Conservation (phyloP, 176 grass and related monocot genomes). For the Avena sativa region DNA sequence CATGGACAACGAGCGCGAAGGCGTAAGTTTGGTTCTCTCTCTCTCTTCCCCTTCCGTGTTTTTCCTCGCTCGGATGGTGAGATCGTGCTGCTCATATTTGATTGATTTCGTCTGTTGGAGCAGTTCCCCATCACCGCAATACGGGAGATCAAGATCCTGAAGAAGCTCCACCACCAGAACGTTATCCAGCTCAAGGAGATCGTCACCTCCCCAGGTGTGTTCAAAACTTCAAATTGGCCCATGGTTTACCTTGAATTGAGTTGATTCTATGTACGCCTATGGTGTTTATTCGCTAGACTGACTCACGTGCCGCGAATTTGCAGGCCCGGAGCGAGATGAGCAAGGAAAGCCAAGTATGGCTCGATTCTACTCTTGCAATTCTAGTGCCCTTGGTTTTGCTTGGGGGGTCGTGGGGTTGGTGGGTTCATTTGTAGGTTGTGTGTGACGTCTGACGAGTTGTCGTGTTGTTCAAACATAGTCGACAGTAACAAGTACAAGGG, state of each 20-base stretch:
- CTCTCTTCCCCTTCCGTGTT: background rate
- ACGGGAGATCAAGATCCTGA: slow-evolving; percentile 93
- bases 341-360: slow-evolving; percentile 84
- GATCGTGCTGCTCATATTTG: background rate
- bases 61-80: too few species aligned
- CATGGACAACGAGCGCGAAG: slow-evolving; percentile 94
- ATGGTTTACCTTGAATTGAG: background rate
- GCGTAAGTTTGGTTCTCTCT: slow-evolving; percentile 12
- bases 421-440: background rate
- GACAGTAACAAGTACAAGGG: slow-evolving; percentile 81
- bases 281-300: too few species aligned
- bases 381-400: slow-evolving; percentile 24
- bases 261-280: too few species aligned
- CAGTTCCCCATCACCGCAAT: slow-evolving; percentile 92
- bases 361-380: slow-evolving; percentile 16
- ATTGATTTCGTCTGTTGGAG: background rate
- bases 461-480: slow-evolving; percentile 42
- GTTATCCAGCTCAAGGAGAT: slow-evolving; percentile 96
- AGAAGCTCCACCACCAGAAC: slow-evolving; percentile 92
- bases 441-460: background rate
- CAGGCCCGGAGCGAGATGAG: slow-evolving; percentile 89
- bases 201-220: slow-evolving; percentile 80
- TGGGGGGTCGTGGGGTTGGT: background rate
- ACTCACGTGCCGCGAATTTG: slow-evolving; percentile 1
- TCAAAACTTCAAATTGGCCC: background rate